phyloP scores from a whole-genome alignment of 768 basidiomycete species.

The Boletus vermiculosoides region DNA sequence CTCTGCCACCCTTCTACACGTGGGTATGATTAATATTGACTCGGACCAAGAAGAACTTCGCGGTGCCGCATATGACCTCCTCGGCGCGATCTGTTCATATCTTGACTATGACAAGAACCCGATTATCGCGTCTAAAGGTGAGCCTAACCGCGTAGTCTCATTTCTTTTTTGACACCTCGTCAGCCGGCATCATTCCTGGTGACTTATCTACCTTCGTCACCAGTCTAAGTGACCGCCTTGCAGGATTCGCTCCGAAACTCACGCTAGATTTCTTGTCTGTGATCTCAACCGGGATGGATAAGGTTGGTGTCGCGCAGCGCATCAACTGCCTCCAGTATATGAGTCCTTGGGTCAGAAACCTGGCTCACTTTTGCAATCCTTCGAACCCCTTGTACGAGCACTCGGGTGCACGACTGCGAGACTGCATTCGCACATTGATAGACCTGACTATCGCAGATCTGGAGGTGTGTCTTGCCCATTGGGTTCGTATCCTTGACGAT shows the following conservation, averaged over 20 bases:
- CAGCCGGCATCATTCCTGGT: constrained; percentile 71
- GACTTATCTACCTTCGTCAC: constrained; percentile 61
- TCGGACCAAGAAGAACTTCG: constrained; percentile 75
- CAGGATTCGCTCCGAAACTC: constrained; percentile 73
- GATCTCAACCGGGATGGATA: constrained; percentile 65
- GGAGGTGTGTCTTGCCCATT: constrained; percentile 51
- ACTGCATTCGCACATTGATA: constrained; percentile 76
- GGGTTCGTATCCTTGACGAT: background rate
- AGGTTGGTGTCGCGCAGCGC: constrained; percentile 47
- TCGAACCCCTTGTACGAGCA: constrained; percentile 65
- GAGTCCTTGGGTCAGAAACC: constrained; percentile 86
- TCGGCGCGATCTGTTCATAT: constrained; percentile 73
- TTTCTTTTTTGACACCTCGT: constrained; percentile 5
- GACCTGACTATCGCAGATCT: constrained; percentile 70
- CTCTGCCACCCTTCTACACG: constrained; percentile 81
- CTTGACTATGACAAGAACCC: constrained; percentile 76
- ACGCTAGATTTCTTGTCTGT: constrained; percentile 90
- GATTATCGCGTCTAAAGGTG: constrained; percentile 69
- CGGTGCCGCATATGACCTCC: constrained; percentile 73
- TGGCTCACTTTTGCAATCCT: constrained; percentile 68
- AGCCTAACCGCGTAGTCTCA: constrained; percentile 10
- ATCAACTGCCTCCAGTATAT: constrained; percentile 79
- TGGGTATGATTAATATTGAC: constrained; percentile 78
- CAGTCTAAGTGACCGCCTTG: constrained; percentile 68
- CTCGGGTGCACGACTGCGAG: constrained; percentile 72